Base-by-base conservation (phyloP, 768 basidiomycete species). In the Ephemerocybe angulata region DNA sequence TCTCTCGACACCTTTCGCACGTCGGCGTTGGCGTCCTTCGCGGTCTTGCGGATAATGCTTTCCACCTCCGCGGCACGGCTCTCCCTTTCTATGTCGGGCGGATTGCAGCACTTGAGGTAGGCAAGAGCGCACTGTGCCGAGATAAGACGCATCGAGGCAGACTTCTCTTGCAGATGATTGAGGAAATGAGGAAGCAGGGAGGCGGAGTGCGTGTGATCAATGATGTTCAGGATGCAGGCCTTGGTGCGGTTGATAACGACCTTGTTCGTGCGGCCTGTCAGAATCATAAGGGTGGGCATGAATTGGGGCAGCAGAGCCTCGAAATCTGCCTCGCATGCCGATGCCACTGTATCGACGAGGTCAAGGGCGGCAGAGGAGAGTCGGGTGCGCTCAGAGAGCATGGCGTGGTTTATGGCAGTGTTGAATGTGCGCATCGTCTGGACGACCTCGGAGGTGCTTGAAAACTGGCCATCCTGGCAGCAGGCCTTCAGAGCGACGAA, bases 261-360 rank as follows among this genome's bases (percentile, higher is more conserved):
- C 67, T 91, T 93, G 76, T 88, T 93, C 19, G 90, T 78, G 21
- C 89, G 82, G 17, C 82, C 76, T 58, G 88, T 90, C 22, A 91
- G 70, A 1, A 72, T 69, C 12, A 94, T 72, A 19, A 94, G 72
- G 6, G 83, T 70, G 0, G 90, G 91, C 40, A 93, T 60, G 62
- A 88, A 85, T 12, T 84, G 64, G n/a, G 80, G 67, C 6, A 90
- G 68, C 21, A 93, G 74, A 2, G 83, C 78, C 37, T 88, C 88
- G 62, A 92, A 93, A 7, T 76, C 74, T 5, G 70, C 61, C 19
- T 80, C 87, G 15, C 93, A 72, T 0, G 76, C 80, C 0, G 72
- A 69, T 10, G 83, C 84, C 21, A 87, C 62, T 1, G 73, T 66
- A 15, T 66, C 66, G n/a, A 93, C 60, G 31, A 89, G 72, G 49